Evolutionary conservation across 2,329 filamentous ascomycete species (phyloP).

Genomic region (Colletotrichum sp.): DNA sequence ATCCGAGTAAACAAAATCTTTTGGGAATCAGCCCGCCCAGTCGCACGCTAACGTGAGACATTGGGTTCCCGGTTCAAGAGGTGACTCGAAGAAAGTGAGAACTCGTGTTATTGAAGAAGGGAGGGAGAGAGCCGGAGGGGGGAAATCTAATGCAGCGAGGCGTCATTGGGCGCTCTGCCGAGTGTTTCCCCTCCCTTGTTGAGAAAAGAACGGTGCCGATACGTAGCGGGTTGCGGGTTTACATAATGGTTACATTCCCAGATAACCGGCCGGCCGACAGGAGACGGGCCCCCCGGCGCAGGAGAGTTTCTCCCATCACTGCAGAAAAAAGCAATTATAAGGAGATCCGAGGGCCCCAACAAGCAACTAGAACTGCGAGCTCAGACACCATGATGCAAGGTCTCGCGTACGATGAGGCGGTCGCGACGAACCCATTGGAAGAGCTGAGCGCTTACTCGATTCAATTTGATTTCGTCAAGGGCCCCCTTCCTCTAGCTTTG

Average conservation of each 20-base stretch:
- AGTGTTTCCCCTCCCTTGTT: conserved; percentile 10
- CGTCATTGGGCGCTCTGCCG: not conserved
- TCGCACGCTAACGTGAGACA: conserved; percentile 1
- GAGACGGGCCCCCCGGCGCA: not conserved
- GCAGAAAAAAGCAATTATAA: conserved; percentile 13
- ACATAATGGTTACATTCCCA: conserved; percentile 3
- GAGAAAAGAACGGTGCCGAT: conserved; percentile 18
- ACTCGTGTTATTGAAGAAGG: conserved; percentile 20
- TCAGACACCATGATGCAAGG: conserved; percentile 11
- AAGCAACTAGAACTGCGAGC: conserved; percentile 10
- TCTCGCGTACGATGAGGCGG: not conserved
- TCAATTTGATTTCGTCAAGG: not conserved
- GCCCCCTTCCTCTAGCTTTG: not conserved
- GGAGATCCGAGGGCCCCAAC: conserved; percentile 16
- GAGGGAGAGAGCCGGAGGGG: conserved; percentile 2
- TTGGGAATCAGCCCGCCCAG: not conserved
- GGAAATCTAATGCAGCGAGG: not conserved
- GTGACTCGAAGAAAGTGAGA: not conserved
- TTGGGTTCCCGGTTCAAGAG: not conserved
- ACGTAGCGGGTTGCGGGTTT: not conserved
- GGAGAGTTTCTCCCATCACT: not conserved
- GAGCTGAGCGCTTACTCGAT: not conserved
- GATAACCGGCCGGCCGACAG: not conserved
- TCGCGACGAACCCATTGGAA: not conserved
- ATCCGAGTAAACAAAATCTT: conserved; percentile 1